Percentiles rank a stretch among this genome's conserved stretches.
These are phyloP conservation scores for Paracoccidioides brasiliensis DNA, from an alignment of 2,329 filamentous ascomycete species.

Conservation along the genomic window DNA sequence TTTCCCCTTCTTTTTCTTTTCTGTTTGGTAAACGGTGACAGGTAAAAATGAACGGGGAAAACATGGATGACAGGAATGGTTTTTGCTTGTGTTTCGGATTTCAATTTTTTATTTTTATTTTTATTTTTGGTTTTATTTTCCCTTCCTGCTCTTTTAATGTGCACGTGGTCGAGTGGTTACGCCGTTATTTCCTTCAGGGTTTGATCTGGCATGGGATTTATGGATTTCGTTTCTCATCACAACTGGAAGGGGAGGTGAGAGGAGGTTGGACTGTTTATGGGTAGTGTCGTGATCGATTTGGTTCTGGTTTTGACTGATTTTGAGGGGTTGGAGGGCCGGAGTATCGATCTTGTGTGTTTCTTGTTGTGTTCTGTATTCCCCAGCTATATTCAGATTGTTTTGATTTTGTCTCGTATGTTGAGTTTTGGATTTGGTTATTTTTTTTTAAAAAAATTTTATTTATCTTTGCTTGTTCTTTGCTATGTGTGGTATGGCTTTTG, in stretches of 20 bases:
- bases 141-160: no score
- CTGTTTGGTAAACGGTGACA: constrained; percentile 8
- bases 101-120: neutral
- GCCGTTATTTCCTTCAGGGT: neutral
- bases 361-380: neutral
- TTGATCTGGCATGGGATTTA: neutral
- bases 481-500: neutral
- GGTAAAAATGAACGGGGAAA: neutral
- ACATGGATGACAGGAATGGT: constrained; percentile 10
- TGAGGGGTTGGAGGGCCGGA: neutral
- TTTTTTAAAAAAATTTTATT: neutral
- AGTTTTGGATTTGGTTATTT: neutral
- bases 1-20: neutral
- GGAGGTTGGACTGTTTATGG: neutral
- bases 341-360: neutral
- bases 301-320: neutral
- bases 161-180: no score
- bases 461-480: neutral
- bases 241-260: neutral
- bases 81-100: constrained; percentile 11
- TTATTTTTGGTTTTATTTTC: neutral
- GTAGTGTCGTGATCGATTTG: neutral
- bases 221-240: neutral
- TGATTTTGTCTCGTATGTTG: neutral
- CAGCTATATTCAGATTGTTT: neutral